Conservation (phyloP, 176 grass and related monocot genomes). For the Pontederia paniculata region DNA sequence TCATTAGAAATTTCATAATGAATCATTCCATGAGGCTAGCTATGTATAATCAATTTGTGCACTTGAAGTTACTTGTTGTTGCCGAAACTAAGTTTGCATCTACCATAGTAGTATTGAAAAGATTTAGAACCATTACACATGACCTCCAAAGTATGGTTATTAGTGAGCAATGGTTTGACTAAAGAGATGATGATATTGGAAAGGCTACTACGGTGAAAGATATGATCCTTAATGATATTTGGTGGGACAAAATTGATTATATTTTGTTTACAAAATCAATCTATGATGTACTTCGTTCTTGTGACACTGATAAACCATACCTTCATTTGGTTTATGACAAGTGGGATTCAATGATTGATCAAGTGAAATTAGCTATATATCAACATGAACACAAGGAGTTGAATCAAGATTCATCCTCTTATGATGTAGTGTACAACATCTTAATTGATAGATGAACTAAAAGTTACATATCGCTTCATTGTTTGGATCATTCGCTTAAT, state of each 20-base stretch:
- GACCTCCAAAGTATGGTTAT: neutral
- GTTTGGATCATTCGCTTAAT: slow-evolving; percentile 11
- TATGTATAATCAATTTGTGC: no score
- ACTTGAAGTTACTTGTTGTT: no score
- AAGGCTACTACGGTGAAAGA: neutral
- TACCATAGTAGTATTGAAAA: slow-evolving; percentile 3
- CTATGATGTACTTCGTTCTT: no score
- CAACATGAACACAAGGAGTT: no score
- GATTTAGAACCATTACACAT: neutral
- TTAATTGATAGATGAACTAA: slow-evolving; percentile 7
- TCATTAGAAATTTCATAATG: no score
- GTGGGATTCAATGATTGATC: no score
- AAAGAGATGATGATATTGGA: slow-evolving; percentile 9
- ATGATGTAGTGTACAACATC: no score
- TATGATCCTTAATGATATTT: slow-evolving; percentile 7
- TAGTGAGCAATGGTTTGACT: slow-evolving; percentile 7
- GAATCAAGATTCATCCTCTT: no score
- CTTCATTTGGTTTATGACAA: no score
- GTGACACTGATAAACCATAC: neutral
- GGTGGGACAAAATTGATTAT: slow-evolving; percentile 19
- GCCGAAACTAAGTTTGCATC: slow-evolving; percentile 2
- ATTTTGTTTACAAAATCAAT: slow-evolving; percentile 5
- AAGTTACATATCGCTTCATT: no score
- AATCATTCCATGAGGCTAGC: no score
- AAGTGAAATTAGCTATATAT: no score